Percentiles rank a stretch among this genome's conserved stretches.
These are phyloP conservation scores for Apium graveolens DNA, from an alignment of 129 eudicot genomes.

Conservation along the genomic window DNA sequence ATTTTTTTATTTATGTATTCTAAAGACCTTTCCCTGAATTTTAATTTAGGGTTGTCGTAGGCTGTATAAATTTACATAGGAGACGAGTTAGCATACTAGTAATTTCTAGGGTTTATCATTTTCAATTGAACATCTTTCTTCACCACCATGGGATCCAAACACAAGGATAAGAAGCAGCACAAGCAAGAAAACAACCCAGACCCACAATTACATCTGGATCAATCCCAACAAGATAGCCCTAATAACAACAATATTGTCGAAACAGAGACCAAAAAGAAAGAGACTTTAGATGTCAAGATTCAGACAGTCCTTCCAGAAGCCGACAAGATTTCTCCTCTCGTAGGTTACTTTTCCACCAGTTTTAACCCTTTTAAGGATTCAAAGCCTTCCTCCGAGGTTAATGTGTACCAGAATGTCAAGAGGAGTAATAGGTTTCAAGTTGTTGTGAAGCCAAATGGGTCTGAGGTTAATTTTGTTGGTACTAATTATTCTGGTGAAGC, in stretches of 20 bases:
- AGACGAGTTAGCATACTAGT: no score
- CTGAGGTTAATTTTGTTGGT: conserved; percentile 53
- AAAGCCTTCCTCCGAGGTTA: conserved; percentile 3
- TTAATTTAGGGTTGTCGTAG: no score
- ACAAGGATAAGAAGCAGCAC: not conserved
- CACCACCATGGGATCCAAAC: not conserved
- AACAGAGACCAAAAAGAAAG: not conserved
- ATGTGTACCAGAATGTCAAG: conserved; percentile 35
- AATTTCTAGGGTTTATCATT: conserved; percentile 3
- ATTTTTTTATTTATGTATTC: no score
- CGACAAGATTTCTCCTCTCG: conserved; percentile 47
- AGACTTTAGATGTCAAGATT: conserved; percentile 34
- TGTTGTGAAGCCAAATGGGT: conserved; percentile 45
- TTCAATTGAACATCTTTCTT: not conserved
- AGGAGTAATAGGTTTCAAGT: conserved; percentile 43
- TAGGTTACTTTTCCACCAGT: conserved; percentile 71
- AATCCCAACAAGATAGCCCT: not conserved
- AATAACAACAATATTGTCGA: not conserved
- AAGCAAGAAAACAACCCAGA: not conserved
- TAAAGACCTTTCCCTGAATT: no score
- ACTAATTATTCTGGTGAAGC: conserved; percentile 79
- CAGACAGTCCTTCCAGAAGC: conserved; percentile 25
- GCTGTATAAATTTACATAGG: not conserved
- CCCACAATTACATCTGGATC: not conserved
- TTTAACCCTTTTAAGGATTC: conserved; percentile 38